phyloP scores from a whole-genome alignment of 345 rosid species.

The Ricinus communis region DNA sequence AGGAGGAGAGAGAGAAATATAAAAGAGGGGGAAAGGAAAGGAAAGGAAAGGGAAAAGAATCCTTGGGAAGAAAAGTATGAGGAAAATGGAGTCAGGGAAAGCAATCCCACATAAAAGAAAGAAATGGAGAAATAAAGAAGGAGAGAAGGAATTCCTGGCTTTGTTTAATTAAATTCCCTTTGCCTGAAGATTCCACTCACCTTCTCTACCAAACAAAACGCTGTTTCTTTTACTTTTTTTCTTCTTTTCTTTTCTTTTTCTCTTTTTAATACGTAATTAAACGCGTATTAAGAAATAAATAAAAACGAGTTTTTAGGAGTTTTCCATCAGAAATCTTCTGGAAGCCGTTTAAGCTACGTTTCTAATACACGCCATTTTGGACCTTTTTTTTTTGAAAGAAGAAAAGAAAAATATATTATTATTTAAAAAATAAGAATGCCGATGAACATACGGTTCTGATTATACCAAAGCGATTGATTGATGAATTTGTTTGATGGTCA shows the following conservation, averaged over 20 bases:
- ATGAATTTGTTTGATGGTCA: too few relatives aligned
- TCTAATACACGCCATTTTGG: neutral
- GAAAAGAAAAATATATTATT: too few relatives aligned
- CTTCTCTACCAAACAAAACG: slow-evolving; percentile 7
- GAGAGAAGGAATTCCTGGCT: neutral
- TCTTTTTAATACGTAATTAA: neutral
- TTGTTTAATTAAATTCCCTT: neutral
- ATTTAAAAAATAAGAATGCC: too few relatives aligned
- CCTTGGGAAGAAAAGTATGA: neutral
- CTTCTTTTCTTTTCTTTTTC: slow-evolving; percentile 5
- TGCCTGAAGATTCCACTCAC: slow-evolving; percentile 39
- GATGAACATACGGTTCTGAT: neutral
- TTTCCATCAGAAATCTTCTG: neutral
- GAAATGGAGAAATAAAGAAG: neutral
- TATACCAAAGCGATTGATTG: too few relatives aligned
- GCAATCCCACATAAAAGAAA: too few relatives aligned
- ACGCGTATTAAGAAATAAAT: neutral
- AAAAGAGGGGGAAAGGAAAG: too few relatives aligned
- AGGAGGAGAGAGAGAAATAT: too few relatives aligned
- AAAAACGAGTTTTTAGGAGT: neutral
- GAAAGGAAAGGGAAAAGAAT: too few relatives aligned
- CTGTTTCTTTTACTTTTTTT: neutral
- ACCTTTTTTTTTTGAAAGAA: neutral
- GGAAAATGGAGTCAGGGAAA: too few relatives aligned
- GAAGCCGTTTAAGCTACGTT: slow-evolving; percentile 25